A percentile compares a stretch with the other conserved stretches of the same genome.
Conservation (phyloP, 768 basidiomycete species). For the Neoboletus brunneissimus region DNA sequence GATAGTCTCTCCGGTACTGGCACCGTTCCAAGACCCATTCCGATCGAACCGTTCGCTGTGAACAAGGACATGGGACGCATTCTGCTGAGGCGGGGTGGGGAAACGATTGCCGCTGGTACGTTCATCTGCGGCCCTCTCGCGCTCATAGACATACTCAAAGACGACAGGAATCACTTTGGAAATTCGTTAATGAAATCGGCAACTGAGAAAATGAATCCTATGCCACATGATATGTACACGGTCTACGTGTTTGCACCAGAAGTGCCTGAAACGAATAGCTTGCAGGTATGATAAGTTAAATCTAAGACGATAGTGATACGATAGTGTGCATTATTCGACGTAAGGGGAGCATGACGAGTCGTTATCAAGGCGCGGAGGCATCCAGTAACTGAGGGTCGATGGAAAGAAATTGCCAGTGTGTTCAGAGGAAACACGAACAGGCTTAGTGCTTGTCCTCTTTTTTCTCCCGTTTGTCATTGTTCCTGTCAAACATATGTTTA, state of each 20-base stretch:
- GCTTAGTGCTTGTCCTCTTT: conserved; percentile 28
- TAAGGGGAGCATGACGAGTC: conserved; percentile 20
- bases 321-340: conserved; percentile 8
- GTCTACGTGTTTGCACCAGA: conserved; percentile 11
- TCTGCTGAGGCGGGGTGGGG: conserved; percentile 81
- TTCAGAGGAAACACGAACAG: not conserved
- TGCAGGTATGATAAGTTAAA: conserved; percentile 20
- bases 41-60: conserved; percentile 77
- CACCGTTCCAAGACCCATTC: conserved; percentile 56
- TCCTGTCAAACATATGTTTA: conserved; percentile 52
- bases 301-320: conserved; percentile 13
- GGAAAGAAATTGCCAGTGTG: not conserved
- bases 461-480: conserved; percentile 40
- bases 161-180: conserved; percentile 44
- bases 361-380: conserved; percentile 7
- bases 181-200: conserved; percentile 29
- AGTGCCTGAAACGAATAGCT: conserved; percentile 6
- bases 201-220: conserved; percentile 1
- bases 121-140: not conserved
- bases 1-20: conserved; percentile 48
- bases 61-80: conserved; percentile 98
- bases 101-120: conserved; percentile 90
- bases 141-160: conserved; percentile 1
- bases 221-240: conserved; percentile 15
- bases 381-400: not conserved